Evolutionary conservation across 2,329 filamentous ascomycete species (phyloP).

Genomic region (Phoma sp.): DNA sequence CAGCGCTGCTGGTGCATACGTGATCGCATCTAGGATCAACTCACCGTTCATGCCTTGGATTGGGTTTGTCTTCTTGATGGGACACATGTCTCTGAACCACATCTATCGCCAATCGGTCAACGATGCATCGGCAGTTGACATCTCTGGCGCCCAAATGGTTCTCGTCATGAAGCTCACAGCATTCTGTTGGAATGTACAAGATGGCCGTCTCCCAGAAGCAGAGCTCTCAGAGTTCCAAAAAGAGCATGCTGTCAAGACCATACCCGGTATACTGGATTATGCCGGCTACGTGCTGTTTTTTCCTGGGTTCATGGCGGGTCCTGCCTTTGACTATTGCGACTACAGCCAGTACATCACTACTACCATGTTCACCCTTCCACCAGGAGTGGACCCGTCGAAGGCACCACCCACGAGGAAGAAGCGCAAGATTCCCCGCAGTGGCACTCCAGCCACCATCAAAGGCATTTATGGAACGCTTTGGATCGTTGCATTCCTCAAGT

Average conservation of each 20-base stretch:
- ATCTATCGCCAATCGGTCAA: constrained; percentile 78
- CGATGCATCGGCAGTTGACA: constrained; percentile 75
- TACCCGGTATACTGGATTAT: constrained; percentile 83
- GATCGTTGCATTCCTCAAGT: constrained; percentile 79
- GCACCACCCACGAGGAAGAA: constrained; percentile 86
- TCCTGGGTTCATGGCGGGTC: constrained; percentile 85
- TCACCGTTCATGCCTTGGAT: constrained; percentile 98
- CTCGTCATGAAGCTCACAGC: constrained; percentile 96
- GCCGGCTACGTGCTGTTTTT: constrained; percentile 94
- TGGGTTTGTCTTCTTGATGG: constrained; percentile 92
- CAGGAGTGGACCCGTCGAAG: constrained; percentile 82
- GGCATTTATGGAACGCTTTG: constrained; percentile 75
- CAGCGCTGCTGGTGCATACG: constrained; percentile 80
- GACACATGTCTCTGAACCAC: constrained; percentile 91
- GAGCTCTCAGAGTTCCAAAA: constrained; percentile 88
- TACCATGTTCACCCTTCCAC: constrained; percentile 88
- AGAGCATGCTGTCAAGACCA: constrained; percentile 75
- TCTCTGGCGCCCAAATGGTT: constrained; percentile 96
- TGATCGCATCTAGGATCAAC: constrained; percentile 81
- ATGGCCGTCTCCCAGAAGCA: constrained; percentile 79
- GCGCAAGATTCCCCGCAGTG: constrained; percentile 90
- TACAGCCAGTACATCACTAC: constrained; percentile 93
- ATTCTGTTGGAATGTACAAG: constrained; percentile 98
- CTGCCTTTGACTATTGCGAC: constrained; percentile 93
- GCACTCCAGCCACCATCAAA: constrained; percentile 82